phyloP scores from a whole-genome alignment of 768 basidiomycete genomes.

The Boletus speciosus region DNA sequence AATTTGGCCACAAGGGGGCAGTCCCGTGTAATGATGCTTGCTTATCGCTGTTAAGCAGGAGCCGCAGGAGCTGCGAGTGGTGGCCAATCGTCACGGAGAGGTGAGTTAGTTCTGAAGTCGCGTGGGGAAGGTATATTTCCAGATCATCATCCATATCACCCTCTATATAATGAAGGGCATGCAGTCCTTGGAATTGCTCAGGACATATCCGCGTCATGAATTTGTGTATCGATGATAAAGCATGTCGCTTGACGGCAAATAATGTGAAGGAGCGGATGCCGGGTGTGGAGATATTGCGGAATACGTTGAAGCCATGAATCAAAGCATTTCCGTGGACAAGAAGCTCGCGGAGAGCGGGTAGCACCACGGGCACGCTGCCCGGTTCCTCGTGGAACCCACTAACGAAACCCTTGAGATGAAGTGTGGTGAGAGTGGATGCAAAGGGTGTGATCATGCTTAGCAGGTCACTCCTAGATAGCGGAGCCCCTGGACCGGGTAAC shows the following conservation, averaged over 20 bases:
- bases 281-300: constrained; percentile 34
- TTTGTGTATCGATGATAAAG: constrained; percentile 33
- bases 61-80: constrained; percentile 32
- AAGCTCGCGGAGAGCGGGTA: constrained; percentile 29
- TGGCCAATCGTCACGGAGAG: constrained; percentile 33
- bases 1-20: constrained; percentile 29
- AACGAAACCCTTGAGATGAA: constrained; percentile 32
- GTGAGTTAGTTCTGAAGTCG: constrained; percentile 34
- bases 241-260: constrained; percentile 25
- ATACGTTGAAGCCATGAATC: constrained; percentile 33
- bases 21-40: constrained; percentile 33
- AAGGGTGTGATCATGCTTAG: constrained; percentile 30
- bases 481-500: constrained; percentile 26
- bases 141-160: constrained; percentile 35
- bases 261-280: constrained; percentile 24
- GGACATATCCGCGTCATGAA: constrained; percentile 35
- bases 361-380: constrained; percentile 31
- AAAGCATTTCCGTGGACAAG: constrained; percentile 31
- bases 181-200: constrained; percentile 32
- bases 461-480: constrained; percentile 26
- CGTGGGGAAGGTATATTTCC: constrained; percentile 32
- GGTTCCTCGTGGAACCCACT: constrained; percentile 32
- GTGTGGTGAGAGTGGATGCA: constrained; percentile 26
- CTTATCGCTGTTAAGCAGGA: constrained; percentile 33
- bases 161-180: constrained; percentile 32